Conservation (phyloP, 2,329 filamentous ascomycete species). For the Helicocarpus griseus region DNA sequence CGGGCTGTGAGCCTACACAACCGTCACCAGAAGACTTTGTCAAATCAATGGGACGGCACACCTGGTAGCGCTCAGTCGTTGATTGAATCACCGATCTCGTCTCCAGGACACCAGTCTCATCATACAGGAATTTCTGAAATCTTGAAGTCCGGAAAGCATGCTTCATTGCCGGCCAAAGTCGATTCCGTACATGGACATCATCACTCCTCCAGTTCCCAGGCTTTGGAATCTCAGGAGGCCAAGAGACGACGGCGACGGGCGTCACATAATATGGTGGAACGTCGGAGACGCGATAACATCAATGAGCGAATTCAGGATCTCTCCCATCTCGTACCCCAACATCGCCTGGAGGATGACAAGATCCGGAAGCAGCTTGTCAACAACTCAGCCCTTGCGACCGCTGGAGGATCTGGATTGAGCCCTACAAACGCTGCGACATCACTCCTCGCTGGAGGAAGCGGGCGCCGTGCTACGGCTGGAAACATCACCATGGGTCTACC, state of each 20-base stretch:
- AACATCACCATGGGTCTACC: slow-evolving; percentile 90
- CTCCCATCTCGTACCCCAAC: slow-evolving; percentile 81
- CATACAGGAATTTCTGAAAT: slow-evolving; percentile 79
- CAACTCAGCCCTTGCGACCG: slow-evolving; percentile 77
- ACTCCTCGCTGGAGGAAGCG: slow-evolving; percentile 73
- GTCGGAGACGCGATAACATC: slow-evolving; percentile 91
- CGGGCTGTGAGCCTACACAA: slow-evolving; percentile 52
- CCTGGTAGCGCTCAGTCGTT: slow-evolving; percentile 77
- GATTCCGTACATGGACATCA: slow-evolving; percentile 41
- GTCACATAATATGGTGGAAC: slow-evolving; percentile 94
- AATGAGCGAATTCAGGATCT: slow-evolving; percentile 97
- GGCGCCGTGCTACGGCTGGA: slow-evolving; percentile 65
- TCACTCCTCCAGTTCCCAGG: slow-evolving; percentile 29
- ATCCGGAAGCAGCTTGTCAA: slow-evolving; percentile 90
- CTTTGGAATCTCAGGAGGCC: slow-evolving; percentile 75
- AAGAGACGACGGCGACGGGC: slow-evolving; percentile 86
- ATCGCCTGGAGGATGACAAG: slow-evolving; percentile 93
- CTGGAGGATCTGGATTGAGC: slow-evolving; percentile 58
- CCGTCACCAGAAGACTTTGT: slow-evolving; percentile 69
- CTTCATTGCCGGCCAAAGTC: slow-evolving; percentile 84
- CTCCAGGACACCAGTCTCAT: slow-evolving; percentile 48
- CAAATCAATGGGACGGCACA: slow-evolving; percentile 84
- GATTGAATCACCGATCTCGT: slow-evolving; percentile 80
- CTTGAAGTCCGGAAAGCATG: slow-evolving; percentile 69
- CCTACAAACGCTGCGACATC: slow-evolving; percentile 60